Conservation (phyloP, 176 grass and related monocot genomes). For the Echinochloa phyllopogon region DNA sequence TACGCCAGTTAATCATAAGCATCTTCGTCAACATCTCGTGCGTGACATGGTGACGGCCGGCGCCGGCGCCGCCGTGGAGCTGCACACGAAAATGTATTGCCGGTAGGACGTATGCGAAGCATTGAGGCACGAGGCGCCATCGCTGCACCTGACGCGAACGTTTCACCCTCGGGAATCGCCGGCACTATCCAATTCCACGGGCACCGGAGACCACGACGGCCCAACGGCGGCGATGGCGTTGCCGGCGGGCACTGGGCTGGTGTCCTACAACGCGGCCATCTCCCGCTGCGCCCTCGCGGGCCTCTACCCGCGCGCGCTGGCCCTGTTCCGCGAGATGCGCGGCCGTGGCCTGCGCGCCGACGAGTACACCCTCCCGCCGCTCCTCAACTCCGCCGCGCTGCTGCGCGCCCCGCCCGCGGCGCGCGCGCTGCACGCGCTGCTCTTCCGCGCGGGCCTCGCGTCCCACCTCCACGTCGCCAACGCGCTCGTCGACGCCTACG, state of each 20-base stretch:
- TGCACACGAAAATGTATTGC: background rate
- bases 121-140: background rate
- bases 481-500: slow-evolving; percentile 69
- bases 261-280: slow-evolving; percentile 65
- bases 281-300: slow-evolving; percentile 50
- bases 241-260: slow-evolving; percentile 31
- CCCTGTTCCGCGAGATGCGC: slow-evolving; percentile 66
- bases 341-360: slow-evolving; percentile 48
- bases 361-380: slow-evolving; percentile 67
- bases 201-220: background rate
- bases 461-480: slow-evolving; percentile 63
- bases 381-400: slow-evolving; percentile 62
- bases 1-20: too few relatives aligned
- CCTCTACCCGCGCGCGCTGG: slow-evolving; percentile 39
- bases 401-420: slow-evolving; percentile 13
- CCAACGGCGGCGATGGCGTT: slow-evolving; percentile 19
- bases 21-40: background rate
- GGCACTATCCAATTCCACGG: background rate
- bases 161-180: background rate
- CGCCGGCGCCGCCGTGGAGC: background rate
- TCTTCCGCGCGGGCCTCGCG: slow-evolving; percentile 57
- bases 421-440: slow-evolving; percentile 41
- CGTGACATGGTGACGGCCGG: background rate
- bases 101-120: background rate
- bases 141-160: background rate